phyloP scores from a whole-genome alignment of 1,284 basidiomycete genomes.

The Irpex sp. region DNA sequence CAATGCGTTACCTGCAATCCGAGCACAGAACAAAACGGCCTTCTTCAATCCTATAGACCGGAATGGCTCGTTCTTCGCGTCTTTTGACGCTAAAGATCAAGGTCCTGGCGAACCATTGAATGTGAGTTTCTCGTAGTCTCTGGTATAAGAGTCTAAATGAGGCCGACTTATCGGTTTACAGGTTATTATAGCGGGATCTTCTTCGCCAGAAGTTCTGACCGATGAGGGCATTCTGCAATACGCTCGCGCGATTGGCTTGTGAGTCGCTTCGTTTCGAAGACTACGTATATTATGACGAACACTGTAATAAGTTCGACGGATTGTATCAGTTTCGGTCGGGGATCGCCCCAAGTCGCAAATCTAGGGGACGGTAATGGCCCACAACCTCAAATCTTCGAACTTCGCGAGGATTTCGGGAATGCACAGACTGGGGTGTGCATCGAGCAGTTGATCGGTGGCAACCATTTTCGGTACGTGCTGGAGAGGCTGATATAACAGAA shows the following conservation, averaged over 20 bases:
- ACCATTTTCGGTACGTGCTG: constrained; percentile 45
- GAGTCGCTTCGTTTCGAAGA: neutral
- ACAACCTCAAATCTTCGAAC: constrained; percentile 51
- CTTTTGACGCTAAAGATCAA: neutral
- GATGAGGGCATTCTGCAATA: constrained; percentile 15
- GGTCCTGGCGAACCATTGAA: constrained; percentile 6
- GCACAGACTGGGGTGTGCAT: constrained; percentile 51
- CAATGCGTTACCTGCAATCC: neutral
- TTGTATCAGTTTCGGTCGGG: constrained; percentile 57
- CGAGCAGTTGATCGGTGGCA: constrained; percentile 52
- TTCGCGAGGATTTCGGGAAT: constrained; percentile 59
- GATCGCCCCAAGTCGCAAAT: constrained; percentile 54
- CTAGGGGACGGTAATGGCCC: constrained; percentile 58
- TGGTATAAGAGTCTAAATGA: neutral
- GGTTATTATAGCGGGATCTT: constrained; percentile 20
- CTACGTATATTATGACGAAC: neutral
- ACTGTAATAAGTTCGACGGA: constrained; percentile 47
- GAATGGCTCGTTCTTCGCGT: neutral
- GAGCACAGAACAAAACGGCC: neutral
- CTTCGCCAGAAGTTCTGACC: constrained; percentile 17
- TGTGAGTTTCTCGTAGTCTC: neutral
- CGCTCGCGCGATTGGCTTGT: constrained; percentile 17
- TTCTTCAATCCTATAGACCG: neutral
- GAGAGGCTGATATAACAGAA: too few relatives aligned
- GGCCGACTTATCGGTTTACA: neutral